A percentile compares a stretch with the other conserved stretches of the same genome.
Evolutionary conservation across 805 yeast genomes (phyloP).

Genomic region (Candida yuanshanica): DNA sequence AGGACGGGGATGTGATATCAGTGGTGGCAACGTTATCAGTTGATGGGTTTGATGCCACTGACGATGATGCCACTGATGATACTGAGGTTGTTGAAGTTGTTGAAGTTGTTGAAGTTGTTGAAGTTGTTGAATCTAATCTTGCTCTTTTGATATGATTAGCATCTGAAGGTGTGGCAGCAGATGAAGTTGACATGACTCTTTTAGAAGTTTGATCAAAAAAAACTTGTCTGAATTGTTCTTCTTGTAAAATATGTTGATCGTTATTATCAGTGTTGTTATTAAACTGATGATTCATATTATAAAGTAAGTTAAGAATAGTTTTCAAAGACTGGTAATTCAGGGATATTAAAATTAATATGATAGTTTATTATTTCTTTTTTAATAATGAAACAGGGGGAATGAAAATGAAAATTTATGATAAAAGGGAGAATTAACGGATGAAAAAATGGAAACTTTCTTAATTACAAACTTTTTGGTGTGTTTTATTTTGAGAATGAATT

Average conservation of each 20-base stretch:
- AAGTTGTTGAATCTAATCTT: constrained; percentile 21
- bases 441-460: too few relatives aligned
- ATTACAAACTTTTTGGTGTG: too few relatives aligned
- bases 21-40: not conserved
- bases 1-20: not conserved
- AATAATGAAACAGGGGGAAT: too few relatives aligned
- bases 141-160: constrained; percentile 28
- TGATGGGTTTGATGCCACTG: constrained; percentile 6
- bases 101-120: constrained; percentile 7
- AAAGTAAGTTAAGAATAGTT: not conserved
- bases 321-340: too few relatives aligned
- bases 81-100: constrained; percentile 1
- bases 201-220: constrained; percentile 24
- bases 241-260: constrained; percentile 28
- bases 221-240: constrained; percentile 26
- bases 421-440: too few relatives aligned
- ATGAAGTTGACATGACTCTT: constrained; percentile 11
- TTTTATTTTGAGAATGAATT: too few relatives aligned
- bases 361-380: too few relatives aligned
- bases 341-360: too few relatives aligned
- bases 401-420: too few relatives aligned
- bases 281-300: constrained; percentile 31
- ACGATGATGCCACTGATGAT: constrained; percentile 3
- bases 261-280: constrained; percentile 31
- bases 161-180: constrained; percentile 12